A percentile compares a stretch with the other conserved stretches of the same genome.
Conservation (phyloP, 306 rosid species). For the Lablab purpureus region DNA sequence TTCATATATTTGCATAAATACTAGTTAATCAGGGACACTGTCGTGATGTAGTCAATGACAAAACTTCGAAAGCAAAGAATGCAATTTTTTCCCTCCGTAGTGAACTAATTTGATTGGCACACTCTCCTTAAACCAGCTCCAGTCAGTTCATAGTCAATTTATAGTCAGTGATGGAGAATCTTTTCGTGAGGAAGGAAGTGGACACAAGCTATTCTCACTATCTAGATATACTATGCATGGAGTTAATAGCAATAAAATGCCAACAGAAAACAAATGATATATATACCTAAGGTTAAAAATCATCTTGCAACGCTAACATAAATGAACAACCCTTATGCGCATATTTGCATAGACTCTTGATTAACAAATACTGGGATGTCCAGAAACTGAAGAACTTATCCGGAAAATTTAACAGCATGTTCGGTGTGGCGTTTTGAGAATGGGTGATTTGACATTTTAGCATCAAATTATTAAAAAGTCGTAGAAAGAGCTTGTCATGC, state of each 20-base stretch:
- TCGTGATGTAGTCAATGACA: conserved; percentile 1
- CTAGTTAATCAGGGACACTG: background rate
- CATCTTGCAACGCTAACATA: conserved; percentile 4
- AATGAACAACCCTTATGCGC: conserved; percentile 24
- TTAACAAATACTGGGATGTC: background rate
- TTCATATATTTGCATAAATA: conserved; percentile 16
- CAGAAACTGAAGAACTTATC: conserved; percentile 5
- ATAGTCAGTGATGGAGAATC: conserved; percentile 7
- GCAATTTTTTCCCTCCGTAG: conserved; percentile 8
- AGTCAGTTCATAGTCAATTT: conserved; percentile 26
- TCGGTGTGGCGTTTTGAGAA: background rate
- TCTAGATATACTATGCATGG: background rate
- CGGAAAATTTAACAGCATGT: background rate
- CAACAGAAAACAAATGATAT: conserved; percentile 16
- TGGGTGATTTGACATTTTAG: background rate
- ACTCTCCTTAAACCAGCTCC: conserved; percentile 29
- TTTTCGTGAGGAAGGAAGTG: conserved; percentile 18
- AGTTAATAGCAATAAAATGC: conserved; percentile 12
- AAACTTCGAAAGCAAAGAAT: background rate
- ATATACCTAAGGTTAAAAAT: conserved; percentile 31
- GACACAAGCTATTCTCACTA: conserved; percentile 23
- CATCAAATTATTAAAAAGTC: background rate
- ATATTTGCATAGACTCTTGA: conserved; percentile 17
- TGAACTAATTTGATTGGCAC: background rate
- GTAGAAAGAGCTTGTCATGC: background rate